A percentile compares a stretch with the other conserved stretches of the same genome.
Conservation (phyloP, 495 filamentous ascomycete species). For the Gamarada debralockiae region DNA sequence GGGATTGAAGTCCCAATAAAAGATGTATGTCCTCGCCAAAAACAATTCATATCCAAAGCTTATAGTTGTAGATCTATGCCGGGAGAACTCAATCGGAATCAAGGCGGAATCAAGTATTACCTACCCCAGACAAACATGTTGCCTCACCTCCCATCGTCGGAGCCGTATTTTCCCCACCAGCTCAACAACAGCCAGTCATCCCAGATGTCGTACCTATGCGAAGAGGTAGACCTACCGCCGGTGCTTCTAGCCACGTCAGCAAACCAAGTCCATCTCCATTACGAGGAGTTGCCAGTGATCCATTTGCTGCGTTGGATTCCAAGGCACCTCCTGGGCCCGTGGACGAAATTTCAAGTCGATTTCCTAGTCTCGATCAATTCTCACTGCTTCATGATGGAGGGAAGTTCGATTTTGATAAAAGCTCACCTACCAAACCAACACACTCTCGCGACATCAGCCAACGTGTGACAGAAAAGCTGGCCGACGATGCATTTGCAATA, state of each 20-base stretch:
- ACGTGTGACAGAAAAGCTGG: slow-evolving; percentile 76
- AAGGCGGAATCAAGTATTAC: slow-evolving; percentile 59
- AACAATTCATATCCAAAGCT: slow-evolving; percentile 10
- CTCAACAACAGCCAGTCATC: slow-evolving; percentile 65
- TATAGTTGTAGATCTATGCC: slow-evolving; percentile 71
- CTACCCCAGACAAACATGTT: slow-evolving; percentile 39
- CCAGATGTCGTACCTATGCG: slow-evolving; percentile 96
- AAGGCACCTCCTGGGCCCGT: slow-evolving; percentile 44
- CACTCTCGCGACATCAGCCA: slow-evolving; percentile 62
- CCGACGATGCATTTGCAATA: slow-evolving; percentile 78
- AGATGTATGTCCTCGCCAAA: slow-evolving; percentile 69
- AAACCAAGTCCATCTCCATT: slow-evolving; percentile 74
- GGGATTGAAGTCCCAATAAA: slow-evolving; percentile 84
- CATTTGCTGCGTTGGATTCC: slow-evolving; percentile 84
- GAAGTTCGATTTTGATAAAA: slow-evolving; percentile 83
- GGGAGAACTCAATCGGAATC: slow-evolving; percentile 48
- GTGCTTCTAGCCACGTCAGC: slow-evolving; percentile 33
- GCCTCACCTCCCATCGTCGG: slow-evolving; percentile 60
- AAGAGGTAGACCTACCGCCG: slow-evolving; percentile 71
- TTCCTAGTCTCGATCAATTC: slow-evolving; percentile 92
- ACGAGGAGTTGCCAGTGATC: slow-evolving; percentile 69
- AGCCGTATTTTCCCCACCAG: slow-evolving; percentile 62
- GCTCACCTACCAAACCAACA: slow-evolving; percentile 36
- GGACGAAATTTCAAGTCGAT: slow-evolving; percentile 81
- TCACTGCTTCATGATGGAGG: slow-evolving; percentile 81